Evolutionary conservation across 1,139 yeast species (phyloP).

Genomic region (Hanseniaspora sp.): DNA sequence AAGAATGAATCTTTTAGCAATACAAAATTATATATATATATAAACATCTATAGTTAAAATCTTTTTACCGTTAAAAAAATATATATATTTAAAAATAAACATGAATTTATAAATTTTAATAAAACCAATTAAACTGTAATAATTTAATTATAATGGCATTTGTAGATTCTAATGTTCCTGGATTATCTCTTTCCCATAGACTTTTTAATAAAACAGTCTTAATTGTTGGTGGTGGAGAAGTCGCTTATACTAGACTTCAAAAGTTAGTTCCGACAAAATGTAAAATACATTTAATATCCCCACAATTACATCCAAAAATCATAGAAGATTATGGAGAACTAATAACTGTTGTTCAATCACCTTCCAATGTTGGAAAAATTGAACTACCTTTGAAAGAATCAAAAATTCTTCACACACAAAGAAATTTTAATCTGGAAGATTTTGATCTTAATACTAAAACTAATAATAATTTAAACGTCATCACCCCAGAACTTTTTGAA

Average conservation of each 20-base stretch:
- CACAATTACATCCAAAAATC: slow-evolving; percentile 18
- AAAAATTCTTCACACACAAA: background rate
- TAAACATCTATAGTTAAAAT: too few species aligned
- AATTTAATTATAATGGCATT: slow-evolving; percentile 8
- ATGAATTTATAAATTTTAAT: background rate
- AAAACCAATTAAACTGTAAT: background rate
- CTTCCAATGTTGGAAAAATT: background rate
- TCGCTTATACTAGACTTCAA: slow-evolving; percentile 25
- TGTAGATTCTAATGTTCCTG: slow-evolving; percentile 18
- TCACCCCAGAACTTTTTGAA: slow-evolving; percentile 3
- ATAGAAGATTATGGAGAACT: slow-evolving; percentile 18
- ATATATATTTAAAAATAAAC: too few species aligned
- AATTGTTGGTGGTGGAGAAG: slow-evolving; percentile 29
- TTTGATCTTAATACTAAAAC: background rate
- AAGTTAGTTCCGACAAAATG: slow-evolving; percentile 28
- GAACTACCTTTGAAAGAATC: background rate
- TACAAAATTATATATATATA: too few species aligned
- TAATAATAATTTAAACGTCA: background rate
- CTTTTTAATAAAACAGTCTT: slow-evolving; percentile 23
- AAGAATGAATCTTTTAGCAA: too few species aligned
- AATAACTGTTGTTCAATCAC: background rate
- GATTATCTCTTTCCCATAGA: slow-evolving; percentile 27
- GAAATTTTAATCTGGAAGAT: slow-evolving; percentile 4
- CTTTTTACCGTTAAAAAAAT: background rate
- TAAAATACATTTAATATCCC: slow-evolving; percentile 26